Percentiles rank a stretch among this genome's conserved stretches.
Evolutionary conservation across 306 rosid genomes (phyloP).

Genomic region (Trifolium fragiferum): DNA sequence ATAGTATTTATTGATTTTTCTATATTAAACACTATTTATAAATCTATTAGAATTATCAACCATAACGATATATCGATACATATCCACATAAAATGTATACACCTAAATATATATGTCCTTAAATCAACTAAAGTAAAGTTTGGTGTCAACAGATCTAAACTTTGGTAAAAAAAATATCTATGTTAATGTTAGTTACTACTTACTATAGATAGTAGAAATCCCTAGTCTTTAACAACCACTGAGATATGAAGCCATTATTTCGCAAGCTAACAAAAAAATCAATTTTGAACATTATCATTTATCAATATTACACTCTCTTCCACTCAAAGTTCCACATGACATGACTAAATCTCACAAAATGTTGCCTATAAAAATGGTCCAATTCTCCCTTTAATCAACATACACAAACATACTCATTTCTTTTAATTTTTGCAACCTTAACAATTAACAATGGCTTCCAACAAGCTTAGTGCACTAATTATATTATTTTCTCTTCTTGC

Average conservation of each 20-base stretch:
- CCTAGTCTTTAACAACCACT: conserved; percentile 17
- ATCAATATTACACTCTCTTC: conserved; percentile 52
- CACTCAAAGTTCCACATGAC: conserved; percentile 43
- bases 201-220: conserved; percentile 13
- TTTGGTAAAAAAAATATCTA: no score
- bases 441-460: conserved; percentile 52
- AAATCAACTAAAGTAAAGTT: no score
- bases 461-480: conserved; percentile 54
- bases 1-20: no score
- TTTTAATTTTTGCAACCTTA: neutral
- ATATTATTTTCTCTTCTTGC: conserved; percentile 57
- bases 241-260: neutral
- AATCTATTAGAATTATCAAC: no score
- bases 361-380: conserved; percentile 54
- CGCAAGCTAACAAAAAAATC: conserved; percentile 44
- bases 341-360: conserved; percentile 42
- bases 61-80: no score
- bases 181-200: neutral
- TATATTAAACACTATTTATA: no score
- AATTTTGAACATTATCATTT: conserved; percentile 47
- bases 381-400: conserved; percentile 5
- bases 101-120: no score
- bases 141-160: no score
- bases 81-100: no score
- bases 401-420: neutral